These are phyloP conservation scores for Sarocladiaceae sp. DNA, from an alignment of 2,329 filamentous ascomycete genomes.

Conservation along the genomic window DNA sequence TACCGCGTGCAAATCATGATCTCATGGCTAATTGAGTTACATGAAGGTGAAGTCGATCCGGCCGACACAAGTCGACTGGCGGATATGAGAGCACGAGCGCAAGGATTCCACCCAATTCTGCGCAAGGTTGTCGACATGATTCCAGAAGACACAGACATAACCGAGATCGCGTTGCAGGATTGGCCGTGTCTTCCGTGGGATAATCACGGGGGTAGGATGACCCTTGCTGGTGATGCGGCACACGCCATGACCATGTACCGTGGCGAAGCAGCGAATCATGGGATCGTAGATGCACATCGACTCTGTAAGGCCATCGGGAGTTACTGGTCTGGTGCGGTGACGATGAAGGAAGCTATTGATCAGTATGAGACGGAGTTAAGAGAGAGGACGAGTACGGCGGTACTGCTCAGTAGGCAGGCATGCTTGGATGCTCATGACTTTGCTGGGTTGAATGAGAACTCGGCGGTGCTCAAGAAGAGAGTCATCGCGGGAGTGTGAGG, in stretches of 20 bases:
- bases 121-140: conserved; percentile 36
- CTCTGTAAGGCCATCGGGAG: conserved; percentile 20
- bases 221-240: conserved; percentile 48
- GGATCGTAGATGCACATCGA: conserved; percentile 30
- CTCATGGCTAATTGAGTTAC: conserved; percentile 36
- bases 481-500: conserved; percentile 11
- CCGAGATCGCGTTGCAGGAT: conserved; percentile 31
- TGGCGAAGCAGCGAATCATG: conserved; percentile 34
- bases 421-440: conserved; percentile 27
- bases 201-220: conserved; percentile 36
- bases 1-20: conserved; percentile 40
- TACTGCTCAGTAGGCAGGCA: conserved; percentile 25
- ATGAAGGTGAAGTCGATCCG: conserved; percentile 29
- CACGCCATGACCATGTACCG: conserved; percentile 54
- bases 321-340: conserved; percentile 12
- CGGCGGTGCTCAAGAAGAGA: conserved; percentile 22
- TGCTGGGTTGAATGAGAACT: conserved; percentile 23
- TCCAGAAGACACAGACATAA: conserved; percentile 28
- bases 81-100: conserved; percentile 34
- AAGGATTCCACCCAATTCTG: conserved; percentile 30
- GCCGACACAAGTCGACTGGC: conserved; percentile 26
- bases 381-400: conserved; percentile 20
- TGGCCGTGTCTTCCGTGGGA: conserved; percentile 35
- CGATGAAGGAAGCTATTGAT: conserved; percentile 16
- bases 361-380: conserved; percentile 25